phyloP scores from a whole-genome alignment of 768 basidiomycete species.

The Hortiboletus flavorubellus region DNA sequence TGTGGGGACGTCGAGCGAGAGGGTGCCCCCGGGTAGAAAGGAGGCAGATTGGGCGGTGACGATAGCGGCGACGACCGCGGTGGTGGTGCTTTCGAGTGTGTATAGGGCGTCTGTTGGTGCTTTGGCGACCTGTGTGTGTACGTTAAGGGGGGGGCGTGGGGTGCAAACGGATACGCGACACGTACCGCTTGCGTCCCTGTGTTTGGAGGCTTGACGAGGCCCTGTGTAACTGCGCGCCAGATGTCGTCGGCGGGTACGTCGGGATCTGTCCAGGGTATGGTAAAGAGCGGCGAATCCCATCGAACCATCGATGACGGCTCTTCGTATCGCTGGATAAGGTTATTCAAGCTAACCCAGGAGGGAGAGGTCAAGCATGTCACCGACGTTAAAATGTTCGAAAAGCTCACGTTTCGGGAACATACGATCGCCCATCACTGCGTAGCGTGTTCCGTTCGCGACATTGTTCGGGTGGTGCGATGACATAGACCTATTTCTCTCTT shows the following conservation, averaged over 20 bases:
- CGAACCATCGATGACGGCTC: conserved; percentile 98
- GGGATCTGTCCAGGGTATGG: conserved; percentile 71
- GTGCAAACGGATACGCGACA: no score
- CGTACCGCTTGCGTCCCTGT: conserved; percentile 73
- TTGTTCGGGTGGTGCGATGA: conserved; percentile 69
- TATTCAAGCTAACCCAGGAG: conserved; percentile 4
- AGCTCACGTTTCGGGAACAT: conserved; percentile 67
- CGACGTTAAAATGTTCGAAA: background rate
- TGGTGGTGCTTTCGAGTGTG: conserved; percentile 75
- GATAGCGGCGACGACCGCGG: conserved; percentile 66
- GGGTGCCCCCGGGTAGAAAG: conserved; percentile 43
- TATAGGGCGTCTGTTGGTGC: conserved; percentile 88
- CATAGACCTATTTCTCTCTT: conserved; percentile 54
- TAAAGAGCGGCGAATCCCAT: conserved; percentile 96
- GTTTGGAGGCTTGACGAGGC: conserved; percentile 83
- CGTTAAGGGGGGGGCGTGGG: no score
- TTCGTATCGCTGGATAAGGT: conserved; percentile 81
- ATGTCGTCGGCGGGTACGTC: conserved; percentile 64
- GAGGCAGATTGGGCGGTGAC: conserved; percentile 59
- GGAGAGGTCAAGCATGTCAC: background rate
- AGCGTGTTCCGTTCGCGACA: conserved; percentile 74
- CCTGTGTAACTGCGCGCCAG: conserved; percentile 78
- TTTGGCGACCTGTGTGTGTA: conserved; percentile 55
- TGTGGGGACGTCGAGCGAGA: conserved; percentile 32
- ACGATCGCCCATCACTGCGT: conserved; percentile 47